A percentile compares a stretch with the other conserved stretches of the same genome.
phyloP scores from a whole-genome alignment of 805 yeast species.

The Wickerhamomyces chaumierensis region DNA sequence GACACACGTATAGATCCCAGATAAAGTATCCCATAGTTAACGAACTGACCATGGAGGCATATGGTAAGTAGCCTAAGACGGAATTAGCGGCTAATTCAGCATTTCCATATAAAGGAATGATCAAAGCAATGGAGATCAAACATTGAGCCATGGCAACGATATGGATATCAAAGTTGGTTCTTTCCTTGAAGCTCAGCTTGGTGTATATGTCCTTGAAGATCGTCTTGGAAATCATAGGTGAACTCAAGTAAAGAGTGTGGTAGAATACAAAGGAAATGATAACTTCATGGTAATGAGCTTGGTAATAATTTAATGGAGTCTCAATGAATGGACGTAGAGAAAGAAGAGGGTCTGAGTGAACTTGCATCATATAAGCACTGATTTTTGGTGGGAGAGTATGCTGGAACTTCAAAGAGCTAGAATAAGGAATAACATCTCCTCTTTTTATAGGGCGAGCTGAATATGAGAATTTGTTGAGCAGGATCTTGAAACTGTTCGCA shows the following conservation, averaged over 20 bases:
- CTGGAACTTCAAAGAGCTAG: no score
- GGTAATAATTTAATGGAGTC: conserved; percentile 29
- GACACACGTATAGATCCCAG: conserved; percentile 79
- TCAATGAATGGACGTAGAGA: conserved; percentile 21
- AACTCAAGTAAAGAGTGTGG: conserved; percentile 36
- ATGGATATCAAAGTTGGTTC: conserved; percentile 80
- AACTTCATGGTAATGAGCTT: conserved; percentile 70
- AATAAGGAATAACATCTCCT: no score
- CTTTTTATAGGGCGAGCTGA: no score
- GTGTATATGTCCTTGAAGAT: conserved; percentile 48
- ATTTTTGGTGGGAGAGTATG: no score
- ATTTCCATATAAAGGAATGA: conserved; percentile 58
- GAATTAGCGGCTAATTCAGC: conserved; percentile 36
- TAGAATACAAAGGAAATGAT: conserved; percentile 50
- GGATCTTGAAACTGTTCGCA: no score
- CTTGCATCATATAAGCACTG: no score
- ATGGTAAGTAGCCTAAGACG: conserved; percentile 62
- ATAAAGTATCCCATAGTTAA: conserved; percentile 76
- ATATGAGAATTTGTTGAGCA: no score
- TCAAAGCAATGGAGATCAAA: conserved; percentile 43
- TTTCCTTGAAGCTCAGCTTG: conserved; percentile 30
- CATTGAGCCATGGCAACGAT: conserved; percentile 83
- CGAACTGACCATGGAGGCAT: conserved; percentile 62
- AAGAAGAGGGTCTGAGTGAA: conserved; percentile 7
- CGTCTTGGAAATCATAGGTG: conserved; percentile 38